Evolutionary conservation across 768 basidiomycete genomes (phyloP).

Genomic region (Tephrocybe sp.): DNA sequence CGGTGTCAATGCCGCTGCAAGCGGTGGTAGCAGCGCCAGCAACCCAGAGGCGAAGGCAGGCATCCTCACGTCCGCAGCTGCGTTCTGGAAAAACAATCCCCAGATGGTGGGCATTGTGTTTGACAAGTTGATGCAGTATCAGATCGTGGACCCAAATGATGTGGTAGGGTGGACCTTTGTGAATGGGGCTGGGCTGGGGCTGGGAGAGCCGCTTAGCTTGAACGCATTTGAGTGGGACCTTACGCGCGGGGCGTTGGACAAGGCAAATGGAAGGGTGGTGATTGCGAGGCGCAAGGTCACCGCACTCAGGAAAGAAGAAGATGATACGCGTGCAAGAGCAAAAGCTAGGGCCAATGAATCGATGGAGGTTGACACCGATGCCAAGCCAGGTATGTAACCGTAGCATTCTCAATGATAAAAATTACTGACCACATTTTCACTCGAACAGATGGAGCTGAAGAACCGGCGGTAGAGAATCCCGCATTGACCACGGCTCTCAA

Average conservation of each 20-base stretch:
- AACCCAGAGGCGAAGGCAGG: constrained; percentile 61
- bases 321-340: constrained; percentile 75
- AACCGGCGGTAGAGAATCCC: constrained; percentile 58
- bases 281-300: constrained; percentile 75
- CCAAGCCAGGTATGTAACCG: constrained; percentile 40
- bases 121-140: constrained; percentile 98
- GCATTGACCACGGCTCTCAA: constrained; percentile 72
- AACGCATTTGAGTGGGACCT: constrained; percentile 83
- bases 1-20: constrained; percentile 26
- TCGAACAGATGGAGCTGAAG: constrained; percentile 36
- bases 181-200: constrained; percentile 37
- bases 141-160: constrained; percentile 92
- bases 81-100: constrained; percentile 82
- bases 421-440: constrained; percentile 1
- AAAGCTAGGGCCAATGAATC: constrained; percentile 63
- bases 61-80: constrained; percentile 67
- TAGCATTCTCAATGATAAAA: neutral
- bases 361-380: constrained; percentile 74
- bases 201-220: constrained; percentile 17
- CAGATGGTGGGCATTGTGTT: constrained; percentile 93
- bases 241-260: constrained; percentile 80
- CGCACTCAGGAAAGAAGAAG: constrained; percentile 82
- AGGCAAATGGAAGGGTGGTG: constrained; percentile 86
- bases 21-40: constrained; percentile 31
- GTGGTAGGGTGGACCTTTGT: constrained; percentile 85